A percentile compares a stretch with the other conserved stretches of the same genome.
Evolutionary conservation across 73 alveolate species (phyloP).

Genomic region (Strombidium stylifer): DNA sequence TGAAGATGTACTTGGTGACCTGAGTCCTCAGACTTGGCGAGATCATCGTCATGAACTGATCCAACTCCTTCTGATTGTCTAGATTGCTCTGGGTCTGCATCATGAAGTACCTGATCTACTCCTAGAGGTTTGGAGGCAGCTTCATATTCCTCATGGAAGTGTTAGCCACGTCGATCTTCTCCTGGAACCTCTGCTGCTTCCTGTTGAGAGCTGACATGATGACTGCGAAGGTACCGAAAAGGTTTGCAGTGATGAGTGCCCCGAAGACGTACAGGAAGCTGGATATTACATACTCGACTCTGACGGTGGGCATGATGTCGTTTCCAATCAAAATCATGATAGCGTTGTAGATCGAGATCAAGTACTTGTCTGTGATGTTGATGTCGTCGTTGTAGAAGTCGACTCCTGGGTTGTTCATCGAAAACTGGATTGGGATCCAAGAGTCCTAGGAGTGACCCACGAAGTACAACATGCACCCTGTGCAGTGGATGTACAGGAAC

Average conservation of each 20-base stretch:
- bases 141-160: slow-evolving; percentile 24
- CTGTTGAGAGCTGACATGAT: neutral
- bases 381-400: neutral
- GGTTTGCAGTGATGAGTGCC: slow-evolving; percentile 2
- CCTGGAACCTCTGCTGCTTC: neutral
- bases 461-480: slow-evolving; percentile 28
- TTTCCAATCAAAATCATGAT: slow-evolving; percentile 1
- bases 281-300: neutral
- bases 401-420: neutral
- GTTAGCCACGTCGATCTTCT: slow-evolving; percentile 17
- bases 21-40: slow-evolving; percentile 2
- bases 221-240: slow-evolving; percentile 13
- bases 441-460: neutral
- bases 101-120: neutral
- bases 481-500: slow-evolving; percentile 23
- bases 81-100: neutral
- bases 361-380: neutral
- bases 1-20: slow-evolving; percentile 3
- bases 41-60: neutral
- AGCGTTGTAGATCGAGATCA: slow-evolving; percentile 16
- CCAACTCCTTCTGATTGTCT: slow-evolving; percentile 3
- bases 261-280: neutral
- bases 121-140: slow-evolving; percentile 6
- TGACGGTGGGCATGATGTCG: slow-evolving; percentile 25
- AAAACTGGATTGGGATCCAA: slow-evolving; percentile 27